Evolutionary conservation across 192 early-diverging fungal genomes (phyloP).

Genomic region (Gorgonomyces haynaldii): DNA sequence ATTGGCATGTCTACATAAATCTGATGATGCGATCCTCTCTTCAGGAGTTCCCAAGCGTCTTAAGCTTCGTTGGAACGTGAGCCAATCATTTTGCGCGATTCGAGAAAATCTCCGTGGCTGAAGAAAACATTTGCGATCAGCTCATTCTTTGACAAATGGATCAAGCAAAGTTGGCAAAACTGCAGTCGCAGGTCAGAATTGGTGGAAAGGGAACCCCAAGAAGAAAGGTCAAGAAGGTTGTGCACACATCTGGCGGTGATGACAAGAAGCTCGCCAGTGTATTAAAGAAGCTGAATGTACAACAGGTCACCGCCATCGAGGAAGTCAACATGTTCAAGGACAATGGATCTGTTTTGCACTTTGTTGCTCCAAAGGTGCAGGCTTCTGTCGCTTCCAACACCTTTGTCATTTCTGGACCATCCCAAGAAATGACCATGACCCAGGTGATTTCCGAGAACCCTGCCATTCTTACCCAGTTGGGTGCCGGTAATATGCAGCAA

Average conservation of each 20-base stretch:
- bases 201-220: conserved; percentile 92
- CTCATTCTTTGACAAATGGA: no score
- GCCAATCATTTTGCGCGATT: no score
- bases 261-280: conserved; percentile 89
- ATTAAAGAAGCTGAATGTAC: conserved; percentile 84
- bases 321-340: conserved; percentile 99
- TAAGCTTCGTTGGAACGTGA: no score
- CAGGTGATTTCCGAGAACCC: conserved; percentile 65
- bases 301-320: conserved; percentile 76
- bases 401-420: conserved; percentile 81
- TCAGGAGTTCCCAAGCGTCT: no score
- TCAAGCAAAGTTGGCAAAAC: conserved; percentile 84
- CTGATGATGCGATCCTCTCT: no score
- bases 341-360: conserved; percentile 87
- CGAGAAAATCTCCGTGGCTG: no score
- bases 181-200: conserved; percentile 76
- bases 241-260: conserved; percentile 66
- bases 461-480: conserved; percentile 77
- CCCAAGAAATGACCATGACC: conserved; percentile 69
- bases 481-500: conserved; percentile 69
- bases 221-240: conserved; percentile 73
- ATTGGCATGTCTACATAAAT: no score
- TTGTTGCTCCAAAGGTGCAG: conserved; percentile 75
- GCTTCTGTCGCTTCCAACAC: conserved; percentile 82
- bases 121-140: no score